A percentile compares a stretch with the other conserved stretches of the same genome.
These are phyloP conservation scores for Myxozyma neotropica DNA, from an alignment of 805 yeast genomes.

Conservation along the genomic window DNA sequence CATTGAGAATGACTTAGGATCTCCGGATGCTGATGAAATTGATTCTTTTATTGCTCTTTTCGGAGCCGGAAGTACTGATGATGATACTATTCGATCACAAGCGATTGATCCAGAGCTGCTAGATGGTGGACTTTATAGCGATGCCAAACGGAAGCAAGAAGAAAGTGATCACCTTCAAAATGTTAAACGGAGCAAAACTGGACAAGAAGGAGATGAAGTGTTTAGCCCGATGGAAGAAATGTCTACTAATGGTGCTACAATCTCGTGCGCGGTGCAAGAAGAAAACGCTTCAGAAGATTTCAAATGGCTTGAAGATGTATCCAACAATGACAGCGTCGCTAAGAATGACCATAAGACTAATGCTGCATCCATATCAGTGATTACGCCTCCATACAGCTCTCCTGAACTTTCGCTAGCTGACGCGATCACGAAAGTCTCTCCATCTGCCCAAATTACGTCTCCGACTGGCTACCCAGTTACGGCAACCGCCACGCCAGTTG, in stretches of 20 bases:
- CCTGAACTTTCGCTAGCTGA: not conserved
- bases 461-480: not conserved
- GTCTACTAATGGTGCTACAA: not conserved
- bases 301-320: not conserved
- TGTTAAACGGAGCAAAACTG: not conserved
- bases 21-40: not conserved
- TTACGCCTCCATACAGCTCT: conserved; percentile 8
- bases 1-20: not conserved
- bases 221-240: not conserved
- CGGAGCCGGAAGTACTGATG: not conserved
- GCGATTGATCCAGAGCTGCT: not conserved
- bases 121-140: not conserved
- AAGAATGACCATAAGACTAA: not conserved
- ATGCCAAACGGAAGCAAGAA: not conserved
- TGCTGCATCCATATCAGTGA: not conserved
- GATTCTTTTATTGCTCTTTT: not conserved
- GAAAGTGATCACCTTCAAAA: not conserved
- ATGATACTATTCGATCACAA: not conserved
- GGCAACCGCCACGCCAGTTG: conserved; percentile 3
- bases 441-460: not conserved
- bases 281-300: not conserved
- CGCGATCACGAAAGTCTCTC: not conserved
- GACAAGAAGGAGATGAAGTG: not conserved
- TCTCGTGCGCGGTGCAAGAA: not conserved
- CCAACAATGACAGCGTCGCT: not conserved